Evolutionary conservation across 768 basidiomycete species (phyloP), one percentile per base, ranked within the genome.

Genomic region (Lactifluus echinatus): DNA sequence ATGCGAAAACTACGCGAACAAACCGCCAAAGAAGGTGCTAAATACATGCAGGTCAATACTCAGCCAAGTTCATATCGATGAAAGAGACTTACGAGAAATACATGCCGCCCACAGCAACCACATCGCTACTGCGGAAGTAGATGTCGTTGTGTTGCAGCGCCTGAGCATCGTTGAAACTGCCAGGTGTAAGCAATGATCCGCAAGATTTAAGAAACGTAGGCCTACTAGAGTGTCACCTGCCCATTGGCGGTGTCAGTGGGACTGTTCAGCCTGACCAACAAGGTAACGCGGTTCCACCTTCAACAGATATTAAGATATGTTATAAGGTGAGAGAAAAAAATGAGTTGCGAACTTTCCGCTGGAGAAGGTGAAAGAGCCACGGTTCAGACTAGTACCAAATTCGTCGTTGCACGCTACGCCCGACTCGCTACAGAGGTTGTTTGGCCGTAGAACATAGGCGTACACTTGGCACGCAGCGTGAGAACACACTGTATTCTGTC

Each of bases 11-110:
- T 24, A 15, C 29, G 24, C 29, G 50, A 28, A 57, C 57, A 67
- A 61, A 73, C 87, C 90, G 70, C 89, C 89, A 66, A 90, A 92
- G 74, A 92, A 91, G 21, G 87, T 89, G 33, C 86, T 87, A 59
- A n/a, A 8, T 8, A 46, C 5, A 47, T 37, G 11, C 3, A 14
- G 45, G 28, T 29, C 43, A 59, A 14, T 7, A 47, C 36, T 2
- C 50, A 34, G 21, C 2, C 26, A 11, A 47, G 26, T 21, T 11
- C 33, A 24, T 29, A n/a, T 31, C 23, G 28, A n/a, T n/a, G 12
- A 31, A 23, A 45, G 8, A 48, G n/a, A 61, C 26, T 53, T 7
- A 56, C 82, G 89, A 91, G 70, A 93, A 87, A 71, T 80, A 91
- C 47, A 92, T 69, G 8, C 91, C 89, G 33, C 82, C 83, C 8